Conservation (phyloP, 2,329 filamentous ascomycete genomes). For the Tolypocladium album region DNA sequence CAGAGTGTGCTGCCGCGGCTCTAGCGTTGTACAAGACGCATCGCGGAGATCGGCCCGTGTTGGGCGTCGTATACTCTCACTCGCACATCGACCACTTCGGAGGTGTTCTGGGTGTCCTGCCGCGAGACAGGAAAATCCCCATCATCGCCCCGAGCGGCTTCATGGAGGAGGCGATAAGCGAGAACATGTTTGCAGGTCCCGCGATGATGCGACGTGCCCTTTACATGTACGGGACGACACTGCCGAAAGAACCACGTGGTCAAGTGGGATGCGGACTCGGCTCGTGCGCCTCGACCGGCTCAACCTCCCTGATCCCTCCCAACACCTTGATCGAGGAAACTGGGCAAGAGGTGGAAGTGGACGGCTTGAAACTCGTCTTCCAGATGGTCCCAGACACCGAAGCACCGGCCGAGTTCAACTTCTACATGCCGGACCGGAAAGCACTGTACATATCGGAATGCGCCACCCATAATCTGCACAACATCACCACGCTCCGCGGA, state of each 20-base stretch:
- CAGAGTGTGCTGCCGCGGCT: constrained; percentile 21
- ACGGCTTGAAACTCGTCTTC: constrained; percentile 25
- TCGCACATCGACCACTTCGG: constrained; percentile 27
- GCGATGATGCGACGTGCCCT: constrained; percentile 25
- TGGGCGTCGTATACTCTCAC: constrained; percentile 28
- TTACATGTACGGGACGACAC: constrained; percentile 27
- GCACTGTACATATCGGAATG: constrained; percentile 27
- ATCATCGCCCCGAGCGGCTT: constrained; percentile 27
- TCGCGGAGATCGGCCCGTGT: no score
- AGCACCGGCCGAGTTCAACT: constrained; percentile 29
- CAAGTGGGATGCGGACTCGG: constrained; percentile 28
- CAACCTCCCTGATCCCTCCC: constrained; percentile 21
- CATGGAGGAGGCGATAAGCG: constrained; percentile 23
- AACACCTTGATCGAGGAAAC: constrained; percentile 19
- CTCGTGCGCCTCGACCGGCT: constrained; percentile 19
- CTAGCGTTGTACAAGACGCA: constrained; percentile 20
- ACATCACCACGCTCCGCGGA: constrained; percentile 29
- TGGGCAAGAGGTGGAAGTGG: constrained; percentile 17
- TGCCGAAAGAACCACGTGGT: constrained; percentile 16
- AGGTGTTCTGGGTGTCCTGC: constrained; percentile 15
- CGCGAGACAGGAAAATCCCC: constrained; percentile 3
- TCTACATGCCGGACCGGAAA: constrained; percentile 24
- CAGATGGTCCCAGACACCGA: constrained; percentile 30
- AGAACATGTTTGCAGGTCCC: constrained; percentile 26
- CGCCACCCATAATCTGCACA: constrained; percentile 28